Conservation (phyloP, 2,329 filamentous ascomycete species). For the Ophiostoma angusticollis region DNA sequence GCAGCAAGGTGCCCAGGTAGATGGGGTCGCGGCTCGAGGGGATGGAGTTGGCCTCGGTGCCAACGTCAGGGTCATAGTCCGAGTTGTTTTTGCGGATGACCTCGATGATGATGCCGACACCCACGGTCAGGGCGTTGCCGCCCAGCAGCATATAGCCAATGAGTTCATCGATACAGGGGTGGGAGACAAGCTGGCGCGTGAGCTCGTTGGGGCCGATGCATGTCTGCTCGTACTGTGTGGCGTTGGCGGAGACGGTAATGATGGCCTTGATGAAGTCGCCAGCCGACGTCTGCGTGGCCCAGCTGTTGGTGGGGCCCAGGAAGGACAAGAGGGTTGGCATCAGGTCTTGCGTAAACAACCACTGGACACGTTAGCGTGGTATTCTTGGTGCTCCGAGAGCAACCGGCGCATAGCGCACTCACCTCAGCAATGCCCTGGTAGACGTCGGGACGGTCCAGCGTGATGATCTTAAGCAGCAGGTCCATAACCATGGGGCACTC, state of each 20-base stretch:
- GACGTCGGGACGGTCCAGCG: slow-evolving; percentile 80
- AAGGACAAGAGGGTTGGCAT: slow-evolving; percentile 80
- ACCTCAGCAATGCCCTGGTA: slow-evolving; percentile 91
- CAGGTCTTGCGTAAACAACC: slow-evolving; percentile 80
- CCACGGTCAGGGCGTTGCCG: slow-evolving; percentile 87
- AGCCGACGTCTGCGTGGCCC: slow-evolving; percentile 88
- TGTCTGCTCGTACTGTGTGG: slow-evolving; percentile 95
- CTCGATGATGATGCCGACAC: slow-evolving; percentile 94
- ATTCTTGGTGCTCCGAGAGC: neutral
- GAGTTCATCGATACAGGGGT: slow-evolving; percentile 69
- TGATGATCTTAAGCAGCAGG: slow-evolving; percentile 89
- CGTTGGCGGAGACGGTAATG: slow-evolving; percentile 96
- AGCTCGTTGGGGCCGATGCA: slow-evolving; percentile 97
- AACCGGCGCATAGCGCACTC: neutral
- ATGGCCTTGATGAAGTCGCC: slow-evolving; percentile 98
- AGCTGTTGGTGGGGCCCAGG: slow-evolving; percentile 70
- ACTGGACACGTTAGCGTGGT: slow-evolving; percentile 37
- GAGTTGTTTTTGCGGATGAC: slow-evolving; percentile 99
- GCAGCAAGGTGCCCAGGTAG: slow-evolving; percentile 80
- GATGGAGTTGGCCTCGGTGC: slow-evolving; percentile 62
- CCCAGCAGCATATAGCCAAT: slow-evolving; percentile 85
- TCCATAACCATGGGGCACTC: slow-evolving; percentile 99
- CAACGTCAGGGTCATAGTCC: slow-evolving; percentile 89
- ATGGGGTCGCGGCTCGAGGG: slow-evolving; percentile 87
- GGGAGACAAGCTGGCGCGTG: slow-evolving; percentile 85